These are phyloP conservation scores for Juglanconis juglandina DNA, from an alignment of 2,329 filamentous ascomycete species.

Conservation along the genomic window DNA sequence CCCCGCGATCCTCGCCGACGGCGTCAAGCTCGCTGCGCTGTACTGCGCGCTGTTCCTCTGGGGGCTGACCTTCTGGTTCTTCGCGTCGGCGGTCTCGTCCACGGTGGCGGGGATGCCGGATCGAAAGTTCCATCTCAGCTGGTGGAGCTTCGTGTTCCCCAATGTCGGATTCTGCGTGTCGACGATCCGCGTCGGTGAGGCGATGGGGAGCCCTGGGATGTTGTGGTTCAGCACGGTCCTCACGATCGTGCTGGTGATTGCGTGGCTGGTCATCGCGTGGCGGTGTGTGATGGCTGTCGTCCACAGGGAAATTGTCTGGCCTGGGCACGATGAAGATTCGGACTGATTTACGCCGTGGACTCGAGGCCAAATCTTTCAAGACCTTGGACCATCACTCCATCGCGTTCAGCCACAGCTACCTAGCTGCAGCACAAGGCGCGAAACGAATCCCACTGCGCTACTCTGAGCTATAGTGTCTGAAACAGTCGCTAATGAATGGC, in stretches of 20 bases:
- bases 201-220: constrained; percentile 49
- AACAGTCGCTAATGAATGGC: no score
- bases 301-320: constrained; percentile 52
- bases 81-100: constrained; percentile 45
- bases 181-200: constrained; percentile 54
- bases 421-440: no score
- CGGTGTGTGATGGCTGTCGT: constrained; percentile 48
- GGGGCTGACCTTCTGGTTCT: constrained; percentile 60
- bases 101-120: constrained; percentile 35
- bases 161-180: constrained; percentile 62
- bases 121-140: constrained; percentile 41
- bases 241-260: constrained; percentile 50
- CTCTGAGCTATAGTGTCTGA: no score
- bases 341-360: constrained; percentile 7
- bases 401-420: no score
- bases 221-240: constrained; percentile 52
- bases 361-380: no score
- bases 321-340: constrained; percentile 57
- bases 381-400: no score
- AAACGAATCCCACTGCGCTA: no score
- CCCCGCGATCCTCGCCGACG: constrained; percentile 20
- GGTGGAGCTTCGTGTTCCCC: constrained; percentile 66
- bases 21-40: constrained; percentile 28
- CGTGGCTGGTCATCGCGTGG: constrained; percentile 52
- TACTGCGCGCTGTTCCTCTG: constrained; percentile 57